Evolutionary conservation across 768 basidiomycete genomes (phyloP), one percentile per base, ranked within the genome.

Genomic region (Trametopsis cervina): DNA sequence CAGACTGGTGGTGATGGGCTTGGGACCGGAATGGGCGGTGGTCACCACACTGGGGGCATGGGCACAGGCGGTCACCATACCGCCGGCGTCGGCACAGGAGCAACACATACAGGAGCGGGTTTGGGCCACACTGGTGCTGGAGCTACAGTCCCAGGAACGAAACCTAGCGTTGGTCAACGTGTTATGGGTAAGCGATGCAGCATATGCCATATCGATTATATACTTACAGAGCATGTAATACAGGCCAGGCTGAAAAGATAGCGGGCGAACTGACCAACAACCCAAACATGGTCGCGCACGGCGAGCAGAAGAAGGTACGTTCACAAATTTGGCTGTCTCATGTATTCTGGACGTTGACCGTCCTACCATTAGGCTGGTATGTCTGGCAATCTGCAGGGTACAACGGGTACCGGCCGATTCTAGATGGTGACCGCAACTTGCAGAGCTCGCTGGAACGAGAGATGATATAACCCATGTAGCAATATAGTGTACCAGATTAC

Each of bases 221-320:
- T 7, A 47, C 45, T 39, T 27, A 22, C 15, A 40, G 29, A 33
- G 9, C n/a, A 36, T 45, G 25, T 13, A n/a, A n/a, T 15, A 36
- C 23, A 41, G 46, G 40, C 42, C 44, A 51, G 7, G 45, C 50
- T 9, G 50, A 51, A 44, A 51, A 46, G 50, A 36, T 51, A 3
- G 24, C 51, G 13, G 51, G 51, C 10, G 45, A 47, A 20, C 24
- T 47, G 17, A 12, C 43, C 21, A 46, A 46, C 12, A 52, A 47
- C 42, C 46, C 45, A 2, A 29, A 29, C 2, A 47, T 52, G 51
- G 46, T 47, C 15, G 46, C 37, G 4, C 39, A 35, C 11, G 46
- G 51, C n/a, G 40, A 52, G 40, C 45, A 52, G 51, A 52, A 47
- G 36, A 52, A 52, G 51, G 51, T 52, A 17, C 2, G 44, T 41